These are phyloP conservation scores for Syzygium aqueum DNA, from an alignment of 345 rosid species.

Conservation along the genomic window DNA sequence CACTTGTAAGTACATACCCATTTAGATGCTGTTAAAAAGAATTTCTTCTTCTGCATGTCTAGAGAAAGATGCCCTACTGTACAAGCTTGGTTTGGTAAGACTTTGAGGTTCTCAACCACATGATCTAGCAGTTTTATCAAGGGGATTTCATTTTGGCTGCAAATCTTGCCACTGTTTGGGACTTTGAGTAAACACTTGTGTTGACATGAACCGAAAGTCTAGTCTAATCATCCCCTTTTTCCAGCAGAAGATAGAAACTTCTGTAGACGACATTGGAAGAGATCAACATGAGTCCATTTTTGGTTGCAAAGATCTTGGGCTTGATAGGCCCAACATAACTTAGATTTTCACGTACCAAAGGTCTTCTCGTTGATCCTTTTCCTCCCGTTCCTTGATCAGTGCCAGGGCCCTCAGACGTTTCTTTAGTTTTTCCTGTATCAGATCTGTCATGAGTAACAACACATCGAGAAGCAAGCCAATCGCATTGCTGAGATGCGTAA, in stretches of 20 bases:
- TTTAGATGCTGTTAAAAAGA: neutral
- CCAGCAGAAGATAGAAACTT: neutral
- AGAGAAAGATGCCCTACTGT: neutral
- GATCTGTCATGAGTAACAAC: neutral
- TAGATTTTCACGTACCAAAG: neutral
- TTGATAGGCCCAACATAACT: neutral
- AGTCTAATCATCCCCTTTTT: neutral
- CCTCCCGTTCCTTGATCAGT: neutral
- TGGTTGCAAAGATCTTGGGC: neutral
- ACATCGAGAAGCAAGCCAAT: neutral
- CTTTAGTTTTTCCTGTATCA: fast-evolving
- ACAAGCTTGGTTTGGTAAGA: neutral
- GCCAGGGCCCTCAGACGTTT: neutral
- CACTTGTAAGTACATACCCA: neutral
- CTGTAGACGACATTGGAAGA: neutral
- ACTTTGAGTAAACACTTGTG: neutral
- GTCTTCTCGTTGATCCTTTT: neutral
- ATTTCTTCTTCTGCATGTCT: neutral
- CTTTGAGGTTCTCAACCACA: neutral
- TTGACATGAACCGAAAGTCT: neutral
- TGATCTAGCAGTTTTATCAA: neutral
- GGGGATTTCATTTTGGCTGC: neutral
- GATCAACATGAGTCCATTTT: neutral
- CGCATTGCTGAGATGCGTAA: neutral
- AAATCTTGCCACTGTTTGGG: neutral